phyloP scores from a whole-genome alignment of 75 land plant species.

The Selaginella moellendorffii region DNA sequence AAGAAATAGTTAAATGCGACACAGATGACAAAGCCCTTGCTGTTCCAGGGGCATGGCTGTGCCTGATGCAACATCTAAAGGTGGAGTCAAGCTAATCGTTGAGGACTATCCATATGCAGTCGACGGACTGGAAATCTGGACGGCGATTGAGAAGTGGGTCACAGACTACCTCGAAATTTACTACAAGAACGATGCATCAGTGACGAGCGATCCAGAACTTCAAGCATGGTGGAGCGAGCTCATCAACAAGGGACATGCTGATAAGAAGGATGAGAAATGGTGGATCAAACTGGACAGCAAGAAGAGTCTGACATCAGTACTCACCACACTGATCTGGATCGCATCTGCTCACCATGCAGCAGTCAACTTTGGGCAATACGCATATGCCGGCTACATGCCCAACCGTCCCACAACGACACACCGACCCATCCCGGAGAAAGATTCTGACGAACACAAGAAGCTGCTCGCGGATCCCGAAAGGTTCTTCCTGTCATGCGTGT shows the following conservation, averaged over 20 bases:
- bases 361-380: constrained; percentile 50
- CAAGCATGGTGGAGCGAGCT: constrained; percentile 87
- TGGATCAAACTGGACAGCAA: constrained; percentile 39
- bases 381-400: constrained; percentile 32
- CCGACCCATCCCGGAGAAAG: background rate
- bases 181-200: constrained; percentile 37
- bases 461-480: background rate
- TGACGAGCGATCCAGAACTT: constrained; percentile 49
- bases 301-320: constrained; percentile 24
- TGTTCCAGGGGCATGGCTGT: constrained; percentile 81
- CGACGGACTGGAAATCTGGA: constrained; percentile 88
- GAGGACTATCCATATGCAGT: constrained; percentile 97
- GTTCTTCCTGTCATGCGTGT: constrained; percentile 3
- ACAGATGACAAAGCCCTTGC: background rate
- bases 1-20: background rate
- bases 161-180: constrained; percentile 44
- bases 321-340: constrained; percentile 40
- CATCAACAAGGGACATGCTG: constrained; percentile 57
- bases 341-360: constrained; percentile 43
- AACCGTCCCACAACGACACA: constrained; percentile 25
- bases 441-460: constrained; percentile 2
- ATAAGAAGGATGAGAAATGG: constrained; percentile 68
- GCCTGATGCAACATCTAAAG: constrained; percentile 46
- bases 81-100: constrained; percentile 49
- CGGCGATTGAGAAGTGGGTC: constrained; percentile 65